Base-by-base conservation (phyloP, 768 basidiomycete genomes). In the Pisolithus orientalis region DNA sequence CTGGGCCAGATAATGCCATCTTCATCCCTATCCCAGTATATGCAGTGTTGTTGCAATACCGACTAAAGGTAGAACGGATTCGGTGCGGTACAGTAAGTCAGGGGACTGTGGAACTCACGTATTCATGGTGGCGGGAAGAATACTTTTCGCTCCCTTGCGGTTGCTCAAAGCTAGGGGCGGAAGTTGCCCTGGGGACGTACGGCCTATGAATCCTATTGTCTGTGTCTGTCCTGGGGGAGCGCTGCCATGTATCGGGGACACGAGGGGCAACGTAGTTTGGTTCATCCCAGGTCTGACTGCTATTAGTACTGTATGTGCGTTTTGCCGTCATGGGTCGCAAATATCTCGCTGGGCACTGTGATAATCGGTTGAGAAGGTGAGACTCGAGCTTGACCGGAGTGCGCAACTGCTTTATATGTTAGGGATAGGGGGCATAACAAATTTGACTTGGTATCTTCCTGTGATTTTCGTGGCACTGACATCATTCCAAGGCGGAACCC, bases 1-100 rank as follows among this genome's bases (percentile, higher is more conserved):
- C 56, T 50, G 4, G 75, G 76, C 71, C 72, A 77, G 47, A 78
- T 71, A 43, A 76, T 52, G 2, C 74, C 73, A 49, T 78, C 76
- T 4, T 53, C 29, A 54, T 75, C 70, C 7, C 52, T 57, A 49
- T 76, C 75, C 64, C 73, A 75, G 55, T 72, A 75, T 25, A 62
- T 21, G 57, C 65, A 67, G 53, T 75, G 74, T 44, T 75, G 71
- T 53, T 75, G 71, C 51, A 74, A 62, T 34, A 72, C 72, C 11
- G 72, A 69, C 62, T 71, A 44, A 11, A 45, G n/a, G 13, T 40
- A 24, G 16, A 27, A 27, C 50, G 14, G 44, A 40, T 39, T 44
- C 3, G 9, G 39, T 21, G 10, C 25, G 9, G n/a, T 29, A 14
- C 16, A 29, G 40, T 5, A 21, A 21, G 9, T 25, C 6, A 50